These are phyloP conservation scores for Pseudocercospora cruenta DNA, from an alignment of 2,329 filamentous ascomycete genomes.

Conservation along the genomic window DNA sequence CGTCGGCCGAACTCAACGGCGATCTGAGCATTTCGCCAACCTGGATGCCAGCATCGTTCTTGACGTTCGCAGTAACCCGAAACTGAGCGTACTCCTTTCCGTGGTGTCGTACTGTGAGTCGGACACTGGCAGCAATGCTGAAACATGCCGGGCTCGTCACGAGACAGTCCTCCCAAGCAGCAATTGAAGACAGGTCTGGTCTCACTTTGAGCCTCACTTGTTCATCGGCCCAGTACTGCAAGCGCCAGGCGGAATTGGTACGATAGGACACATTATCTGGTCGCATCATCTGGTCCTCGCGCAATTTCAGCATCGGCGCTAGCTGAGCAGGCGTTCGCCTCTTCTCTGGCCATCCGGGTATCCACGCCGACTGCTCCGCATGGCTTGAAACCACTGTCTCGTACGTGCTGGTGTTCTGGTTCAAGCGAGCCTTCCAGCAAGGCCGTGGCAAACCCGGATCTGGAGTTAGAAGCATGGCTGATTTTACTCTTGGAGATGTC, in stretches of 20 bases:
- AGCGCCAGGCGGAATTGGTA: background rate
- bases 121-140: background rate
- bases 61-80: background rate
- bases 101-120: background rate
- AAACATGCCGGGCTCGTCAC: background rate
- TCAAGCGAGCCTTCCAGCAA: background rate
- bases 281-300: background rate
- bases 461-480: background rate
- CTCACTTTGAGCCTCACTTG: background rate
- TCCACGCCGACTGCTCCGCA: background rate
- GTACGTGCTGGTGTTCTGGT: background rate
- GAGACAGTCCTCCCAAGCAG: background rate
- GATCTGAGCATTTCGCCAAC: background rate
- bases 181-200: background rate
- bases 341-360: background rate
- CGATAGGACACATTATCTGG: background rate
- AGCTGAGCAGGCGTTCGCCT: background rate
- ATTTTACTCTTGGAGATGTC: background rate
- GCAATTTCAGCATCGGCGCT: background rate
- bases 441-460: background rate
- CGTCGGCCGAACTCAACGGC: background rate
- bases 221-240: background rate
- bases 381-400: background rate
- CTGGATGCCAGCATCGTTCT: background rate
- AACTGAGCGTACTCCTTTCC: background rate